These are phyloP conservation scores for Umbelopsis sp. DNA, from an alignment of 192 early-diverging fungal species.

Conservation along the genomic window DNA sequence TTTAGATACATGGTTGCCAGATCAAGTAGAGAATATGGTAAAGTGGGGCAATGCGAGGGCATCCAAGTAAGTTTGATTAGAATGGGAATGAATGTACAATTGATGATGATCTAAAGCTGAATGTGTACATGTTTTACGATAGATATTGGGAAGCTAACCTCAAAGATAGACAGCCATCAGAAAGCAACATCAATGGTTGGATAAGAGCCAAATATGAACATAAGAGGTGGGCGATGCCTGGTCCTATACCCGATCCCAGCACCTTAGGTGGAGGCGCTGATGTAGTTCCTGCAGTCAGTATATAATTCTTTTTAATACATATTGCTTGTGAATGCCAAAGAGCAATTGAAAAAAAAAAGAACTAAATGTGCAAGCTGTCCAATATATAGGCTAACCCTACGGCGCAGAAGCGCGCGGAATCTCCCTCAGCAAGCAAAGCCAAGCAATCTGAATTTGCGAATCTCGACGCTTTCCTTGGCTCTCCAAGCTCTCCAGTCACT, in stretches of 20 bases:
- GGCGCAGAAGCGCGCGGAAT: neutral
- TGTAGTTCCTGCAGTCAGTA: neutral
- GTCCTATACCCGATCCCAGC: slow-evolving; percentile 74
- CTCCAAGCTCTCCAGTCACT: slow-evolving; percentile 18
- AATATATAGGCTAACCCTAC: neutral
- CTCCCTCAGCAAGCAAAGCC: neutral
- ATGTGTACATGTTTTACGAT: neutral
- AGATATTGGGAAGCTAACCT: slow-evolving; percentile 62
- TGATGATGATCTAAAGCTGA: neutral
- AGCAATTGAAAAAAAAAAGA: no score
- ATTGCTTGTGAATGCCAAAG: no score
- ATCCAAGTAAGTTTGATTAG: slow-evolving; percentile 49
- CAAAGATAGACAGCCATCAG: slow-evolving; percentile 43
- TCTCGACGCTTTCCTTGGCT: slow-evolving; percentile 32
- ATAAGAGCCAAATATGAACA: slow-evolving; percentile 82
- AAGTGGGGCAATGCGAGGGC: slow-evolving; percentile 80
- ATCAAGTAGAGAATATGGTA: slow-evolving; percentile 79
- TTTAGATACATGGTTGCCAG: slow-evolving; percentile 79
- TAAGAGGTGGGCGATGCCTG: slow-evolving; percentile 74
- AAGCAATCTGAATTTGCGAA: slow-evolving; percentile 30
- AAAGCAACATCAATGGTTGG: slow-evolving; percentile 69
- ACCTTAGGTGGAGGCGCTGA: slow-evolving; percentile 46
- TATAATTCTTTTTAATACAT: neutral
- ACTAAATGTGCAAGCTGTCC: no score
- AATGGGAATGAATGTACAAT: neutral